Conservation (phyloP, 2,329 filamentous ascomycete genomes). For the Claviceps digitariae region DNA sequence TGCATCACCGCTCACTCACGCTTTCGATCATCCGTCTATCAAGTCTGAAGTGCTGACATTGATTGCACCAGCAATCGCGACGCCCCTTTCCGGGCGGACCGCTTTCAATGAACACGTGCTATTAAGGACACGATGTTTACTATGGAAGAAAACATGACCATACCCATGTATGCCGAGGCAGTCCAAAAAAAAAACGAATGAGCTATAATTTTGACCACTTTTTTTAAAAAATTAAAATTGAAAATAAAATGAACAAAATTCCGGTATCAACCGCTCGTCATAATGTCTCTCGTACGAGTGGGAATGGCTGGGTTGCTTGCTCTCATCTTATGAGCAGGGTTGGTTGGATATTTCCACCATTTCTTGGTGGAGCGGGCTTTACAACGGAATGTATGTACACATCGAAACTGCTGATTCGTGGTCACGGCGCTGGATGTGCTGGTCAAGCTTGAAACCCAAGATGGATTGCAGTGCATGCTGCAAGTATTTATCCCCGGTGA, state of each 20-base stretch:
- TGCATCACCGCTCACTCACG: not conserved
- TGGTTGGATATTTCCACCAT: not conserved
- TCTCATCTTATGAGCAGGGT: not conserved
- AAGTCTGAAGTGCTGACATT: too few relatives aligned
- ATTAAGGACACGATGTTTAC: not conserved
- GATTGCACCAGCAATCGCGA: too few relatives aligned
- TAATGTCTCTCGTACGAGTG: not conserved
- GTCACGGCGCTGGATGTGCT: not conserved
- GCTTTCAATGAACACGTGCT: not conserved
- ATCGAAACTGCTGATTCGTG: not conserved
- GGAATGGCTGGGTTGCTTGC: not conserved
- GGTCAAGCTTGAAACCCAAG: not conserved
- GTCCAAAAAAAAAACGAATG: not conserved
- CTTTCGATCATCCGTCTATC: not conserved
- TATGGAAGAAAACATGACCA: not conserved
- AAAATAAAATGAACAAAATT: too few relatives aligned
- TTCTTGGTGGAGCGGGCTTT: not conserved
- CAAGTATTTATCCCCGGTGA: not conserved
- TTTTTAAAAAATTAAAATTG: too few relatives aligned
- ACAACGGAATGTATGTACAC: not conserved
- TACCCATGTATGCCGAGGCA: not conserved
- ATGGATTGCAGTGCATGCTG: constrained; percentile 1
- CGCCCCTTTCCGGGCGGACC: too few relatives aligned
- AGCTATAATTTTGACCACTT: not conserved
- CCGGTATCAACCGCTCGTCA: not conserved